Evolutionary conservation across 2,329 filamentous ascomycete species (phyloP), one percentile per base, ranked within the genome.

Genomic region (Microdochium nivale): DNA sequence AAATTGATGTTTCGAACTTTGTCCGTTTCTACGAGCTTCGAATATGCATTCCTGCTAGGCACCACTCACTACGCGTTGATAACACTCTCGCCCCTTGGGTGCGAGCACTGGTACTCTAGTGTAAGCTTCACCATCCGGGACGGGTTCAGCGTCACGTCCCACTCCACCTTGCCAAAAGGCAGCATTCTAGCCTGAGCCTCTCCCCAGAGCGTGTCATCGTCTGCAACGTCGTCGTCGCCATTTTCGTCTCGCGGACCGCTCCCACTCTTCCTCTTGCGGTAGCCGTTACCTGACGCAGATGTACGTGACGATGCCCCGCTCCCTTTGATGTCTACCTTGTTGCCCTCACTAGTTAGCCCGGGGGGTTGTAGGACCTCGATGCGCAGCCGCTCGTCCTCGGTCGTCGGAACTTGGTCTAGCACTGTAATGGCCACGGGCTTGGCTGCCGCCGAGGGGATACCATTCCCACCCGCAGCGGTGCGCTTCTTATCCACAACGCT

Each of bases 341-440:
- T 58, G 1, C 73, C 73, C 1, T 68, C 70, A 2, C 63, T 55
- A 1, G 59, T 59, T 43, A 85, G 56, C 0, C 77, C 79, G 3
- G 64, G 64, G 1, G 82, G 81, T 19, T 65, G 62, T 16, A 73
- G 56, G 30, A 84, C 60, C 1, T 76, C 73, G 9, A 85, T 72
- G 3, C 70, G 68, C 5, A 85, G 65, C 40, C 73, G 68, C 60
- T 83, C 80, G 51, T 84, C 80, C 61, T 84, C 75, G 23, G 75
- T 80, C n/a, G 84, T 69, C 2, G 81, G 82, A 2, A 84, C 68
- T 64, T 85, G 81, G 55, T 86, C 82, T 2, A 80, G 61, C 25
- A 84, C 75, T 1, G 76, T 66, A 2, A 85, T 40, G 1, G 70
- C 70, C 14, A 78, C 69, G 0, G 71, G 60, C 55, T 69, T 69